Conservation (phyloP, 176 grass and related monocot genomes). For the Poa pratensis region DNA sequence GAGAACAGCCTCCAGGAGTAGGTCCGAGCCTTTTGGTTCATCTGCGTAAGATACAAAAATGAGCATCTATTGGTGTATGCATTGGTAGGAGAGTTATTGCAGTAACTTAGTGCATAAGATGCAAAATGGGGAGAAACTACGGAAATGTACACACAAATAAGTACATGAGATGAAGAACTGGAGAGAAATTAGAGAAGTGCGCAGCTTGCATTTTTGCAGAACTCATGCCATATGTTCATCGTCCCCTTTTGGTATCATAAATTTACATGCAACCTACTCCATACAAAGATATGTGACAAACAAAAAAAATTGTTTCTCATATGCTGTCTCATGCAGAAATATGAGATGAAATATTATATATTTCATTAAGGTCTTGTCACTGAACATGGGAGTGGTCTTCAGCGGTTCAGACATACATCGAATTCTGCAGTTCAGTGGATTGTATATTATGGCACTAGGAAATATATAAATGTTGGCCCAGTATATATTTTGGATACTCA, state of each 20-base stretch:
- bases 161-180: background rate
- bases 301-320: background rate
- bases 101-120: background rate
- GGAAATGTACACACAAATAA: background rate
- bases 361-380: background rate
- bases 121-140: background rate
- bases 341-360: background rate
- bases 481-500: background rate
- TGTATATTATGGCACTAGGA: background rate
- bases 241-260: background rate
- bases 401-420: background rate
- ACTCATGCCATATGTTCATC: background rate
- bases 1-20: conserved; percentile 81
- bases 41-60: conserved; percentile 41
- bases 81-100: background rate
- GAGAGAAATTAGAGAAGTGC: background rate
- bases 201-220: background rate
- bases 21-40: conserved; percentile 69
- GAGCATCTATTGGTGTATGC: background rate
- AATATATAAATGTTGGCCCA: background rate
- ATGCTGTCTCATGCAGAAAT: background rate
- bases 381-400: background rate
- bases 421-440: background rate
- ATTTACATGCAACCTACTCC: conserved; percentile 1
- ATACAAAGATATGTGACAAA: background rate